Conservation (phyloP, 345 rosid genomes). For the Dipteronia dyeriana region DNA sequence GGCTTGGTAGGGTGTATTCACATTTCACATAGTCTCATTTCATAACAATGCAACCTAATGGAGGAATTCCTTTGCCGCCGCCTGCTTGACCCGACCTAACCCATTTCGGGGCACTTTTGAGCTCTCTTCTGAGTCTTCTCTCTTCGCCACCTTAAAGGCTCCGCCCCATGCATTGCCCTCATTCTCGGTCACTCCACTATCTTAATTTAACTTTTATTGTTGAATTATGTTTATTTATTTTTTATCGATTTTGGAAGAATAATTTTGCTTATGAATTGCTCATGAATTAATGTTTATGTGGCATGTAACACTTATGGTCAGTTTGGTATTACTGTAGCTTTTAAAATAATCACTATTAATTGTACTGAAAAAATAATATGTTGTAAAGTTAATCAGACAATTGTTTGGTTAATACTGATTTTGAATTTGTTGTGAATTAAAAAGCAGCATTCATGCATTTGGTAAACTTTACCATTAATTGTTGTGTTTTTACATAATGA, state of each 20-base stretch:
- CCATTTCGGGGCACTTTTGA: conserved; percentile 82
- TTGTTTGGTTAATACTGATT: no score
- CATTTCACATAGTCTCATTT: no score
- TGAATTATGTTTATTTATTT: background rate
- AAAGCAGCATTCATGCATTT: no score
- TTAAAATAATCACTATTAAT: no score
- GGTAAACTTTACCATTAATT: no score
- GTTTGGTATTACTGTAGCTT: no score
- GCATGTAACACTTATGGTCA: no score
- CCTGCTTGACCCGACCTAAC: conserved; percentile 56
- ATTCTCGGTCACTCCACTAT: conserved; percentile 41
- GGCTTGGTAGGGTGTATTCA: no score
- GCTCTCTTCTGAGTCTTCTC: conserved; percentile 97
- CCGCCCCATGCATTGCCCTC: conserved; percentile 76
- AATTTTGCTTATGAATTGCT: background rate
- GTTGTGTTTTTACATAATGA: no score
- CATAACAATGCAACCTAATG: conserved; percentile 8
- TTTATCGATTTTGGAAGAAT: background rate
- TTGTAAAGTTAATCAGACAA: no score
- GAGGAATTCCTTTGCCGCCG: conserved; percentile 75
- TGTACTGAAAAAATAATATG: no score
- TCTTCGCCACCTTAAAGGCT: conserved; percentile 90
- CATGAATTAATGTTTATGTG: background rate
- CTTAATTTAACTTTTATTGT: background rate
- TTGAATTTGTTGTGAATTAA: no score